A percentile compares a stretch with the other conserved stretches of the same genome.
Evolutionary conservation across 805 yeast species (phyloP).

Genomic region (Candida lessepsii): DNA sequence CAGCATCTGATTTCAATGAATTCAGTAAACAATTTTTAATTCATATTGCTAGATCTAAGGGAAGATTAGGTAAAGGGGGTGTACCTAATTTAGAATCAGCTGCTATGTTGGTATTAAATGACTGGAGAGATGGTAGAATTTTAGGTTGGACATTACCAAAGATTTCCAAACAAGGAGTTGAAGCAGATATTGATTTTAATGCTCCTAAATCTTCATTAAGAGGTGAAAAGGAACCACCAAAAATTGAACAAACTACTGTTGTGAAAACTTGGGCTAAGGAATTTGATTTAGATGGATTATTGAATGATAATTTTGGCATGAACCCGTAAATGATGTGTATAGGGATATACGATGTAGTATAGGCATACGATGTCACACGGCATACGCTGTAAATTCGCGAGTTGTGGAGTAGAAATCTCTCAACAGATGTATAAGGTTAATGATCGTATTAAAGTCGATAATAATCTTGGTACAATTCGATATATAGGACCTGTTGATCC

Average conservation of each 20-base stretch:
- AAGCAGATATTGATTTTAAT: slow-evolving; percentile 20
- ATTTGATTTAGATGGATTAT: slow-evolving; percentile 84
- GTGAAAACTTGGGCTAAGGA: slow-evolving; percentile 93
- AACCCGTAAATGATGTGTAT: neutral
- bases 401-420: no score
- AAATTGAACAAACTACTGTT: slow-evolving; percentile 67
- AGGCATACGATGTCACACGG: no score
- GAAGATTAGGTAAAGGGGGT: slow-evolving; percentile 91
- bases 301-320: slow-evolving; percentile 46
- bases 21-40: slow-evolving; percentile 84
- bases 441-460: slow-evolving; percentile 24
- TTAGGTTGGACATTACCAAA: slow-evolving; percentile 86
- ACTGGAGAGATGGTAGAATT: slow-evolving; percentile 97
- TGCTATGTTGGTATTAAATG: slow-evolving; percentile 76
- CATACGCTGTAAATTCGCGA: no score
- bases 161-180: slow-evolving; percentile 37
- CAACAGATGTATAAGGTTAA: slow-evolving; percentile 4
- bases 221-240: slow-evolving; percentile 46
- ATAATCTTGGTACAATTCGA: slow-evolving; percentile 59
- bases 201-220: slow-evolving; percentile 39
- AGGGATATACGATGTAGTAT: neutral
- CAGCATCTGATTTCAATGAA: slow-evolving; percentile 68
- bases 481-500: slow-evolving; percentile 54
- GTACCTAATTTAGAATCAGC: slow-evolving; percentile 86
- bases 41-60: slow-evolving; percentile 89